phyloP scores from a whole-genome alignment of 768 basidiomycete genomes.

The Myochromella boudieri region DNA sequence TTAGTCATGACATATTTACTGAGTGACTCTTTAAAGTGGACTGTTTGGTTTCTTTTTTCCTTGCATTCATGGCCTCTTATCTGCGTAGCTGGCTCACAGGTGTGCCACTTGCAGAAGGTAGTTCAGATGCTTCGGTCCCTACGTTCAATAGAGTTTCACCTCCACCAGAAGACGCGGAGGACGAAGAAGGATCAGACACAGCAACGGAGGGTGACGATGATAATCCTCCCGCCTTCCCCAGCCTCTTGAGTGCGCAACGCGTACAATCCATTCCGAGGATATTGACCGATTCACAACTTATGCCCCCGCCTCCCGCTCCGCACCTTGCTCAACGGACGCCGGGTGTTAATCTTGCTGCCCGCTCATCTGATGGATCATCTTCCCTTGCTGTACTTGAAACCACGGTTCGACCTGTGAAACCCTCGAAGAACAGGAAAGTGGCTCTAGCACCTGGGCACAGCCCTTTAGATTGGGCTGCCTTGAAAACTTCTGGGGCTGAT shows the following conservation, averaged over 20 bases:
- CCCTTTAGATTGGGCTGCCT: constrained; percentile 89
- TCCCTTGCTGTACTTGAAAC: constrained; percentile 62
- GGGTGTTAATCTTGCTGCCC: constrained; percentile 31
- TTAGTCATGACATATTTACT: not conserved
- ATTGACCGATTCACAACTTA: constrained; percentile 48
- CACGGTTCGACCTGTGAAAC: constrained; percentile 53
- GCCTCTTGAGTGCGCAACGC: constrained; percentile 70
- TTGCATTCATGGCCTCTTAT: constrained; percentile 50
- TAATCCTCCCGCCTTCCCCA: constrained; percentile 72
- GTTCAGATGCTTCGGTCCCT: constrained; percentile 26
- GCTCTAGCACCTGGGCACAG: constrained; percentile 89
- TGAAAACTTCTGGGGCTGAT: constrained; percentile 81
- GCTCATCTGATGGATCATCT: constrained; percentile 26
- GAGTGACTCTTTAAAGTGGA: not conserved
- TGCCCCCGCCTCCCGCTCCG: constrained; percentile 54
- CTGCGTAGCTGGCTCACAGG: constrained; percentile 58
- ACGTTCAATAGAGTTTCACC: constrained; percentile 38
- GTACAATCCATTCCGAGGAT: constrained; percentile 34
- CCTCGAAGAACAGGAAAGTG: constrained; percentile 72
- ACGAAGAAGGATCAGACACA: constrained; percentile 34
- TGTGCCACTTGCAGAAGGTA: constrained; percentile 24
- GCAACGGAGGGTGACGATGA: constrained; percentile 48
- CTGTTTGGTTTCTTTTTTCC: not conserved
- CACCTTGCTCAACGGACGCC: constrained; percentile 39
- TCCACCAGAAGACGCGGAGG: constrained; percentile 41